A percentile compares a stretch with the other conserved stretches of the same genome.
These are phyloP conservation scores for Psilocybe sp. DNA, from an alignment of 768 basidiomycete genomes.

Conservation along the genomic window DNA sequence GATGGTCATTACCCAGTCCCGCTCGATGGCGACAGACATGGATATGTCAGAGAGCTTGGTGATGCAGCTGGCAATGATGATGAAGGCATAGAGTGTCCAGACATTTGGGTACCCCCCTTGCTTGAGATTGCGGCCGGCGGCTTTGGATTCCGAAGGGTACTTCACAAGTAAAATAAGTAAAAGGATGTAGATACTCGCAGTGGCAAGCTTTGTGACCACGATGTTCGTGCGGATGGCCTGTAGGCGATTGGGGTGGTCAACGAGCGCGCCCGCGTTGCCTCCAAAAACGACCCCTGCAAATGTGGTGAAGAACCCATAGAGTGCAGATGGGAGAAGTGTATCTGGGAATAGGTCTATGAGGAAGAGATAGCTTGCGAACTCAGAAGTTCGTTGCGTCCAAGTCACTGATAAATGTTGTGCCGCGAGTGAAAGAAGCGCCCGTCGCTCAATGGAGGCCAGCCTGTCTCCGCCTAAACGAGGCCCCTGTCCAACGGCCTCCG, in stretches of 20 bases:
- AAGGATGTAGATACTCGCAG: conserved; percentile 29
- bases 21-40: conserved; percentile 43
- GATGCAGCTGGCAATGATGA: conserved; percentile 30
- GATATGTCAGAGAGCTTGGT: conserved; percentile 38
- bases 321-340: conserved; percentile 44
- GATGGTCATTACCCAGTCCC: conserved; percentile 50
- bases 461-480: too few species aligned
- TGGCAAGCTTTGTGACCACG: conserved; percentile 35
- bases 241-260: conserved; percentile 37
- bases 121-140: conserved; percentile 7
- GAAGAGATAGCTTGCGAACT: conserved; percentile 42
- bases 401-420: conserved; percentile 15
- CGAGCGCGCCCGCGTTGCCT: conserved; percentile 36
- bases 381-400: conserved; percentile 33
- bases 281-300: conserved; percentile 36
- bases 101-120: conserved; percentile 14
- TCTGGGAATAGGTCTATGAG: conserved; percentile 38
- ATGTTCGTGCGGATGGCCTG: conserved; percentile 36
- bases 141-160: conserved; percentile 4
- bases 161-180: conserved; percentile 21
- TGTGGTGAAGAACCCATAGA: conserved; percentile 41
- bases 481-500: too few species aligned
- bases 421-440: conserved; percentile 10
- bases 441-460: too few species aligned
- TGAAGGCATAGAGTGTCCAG: conserved; percentile 29